phyloP scores from a whole-genome alignment of 805 yeast genomes.

The Kodamaea kaohsiungensis region DNA sequence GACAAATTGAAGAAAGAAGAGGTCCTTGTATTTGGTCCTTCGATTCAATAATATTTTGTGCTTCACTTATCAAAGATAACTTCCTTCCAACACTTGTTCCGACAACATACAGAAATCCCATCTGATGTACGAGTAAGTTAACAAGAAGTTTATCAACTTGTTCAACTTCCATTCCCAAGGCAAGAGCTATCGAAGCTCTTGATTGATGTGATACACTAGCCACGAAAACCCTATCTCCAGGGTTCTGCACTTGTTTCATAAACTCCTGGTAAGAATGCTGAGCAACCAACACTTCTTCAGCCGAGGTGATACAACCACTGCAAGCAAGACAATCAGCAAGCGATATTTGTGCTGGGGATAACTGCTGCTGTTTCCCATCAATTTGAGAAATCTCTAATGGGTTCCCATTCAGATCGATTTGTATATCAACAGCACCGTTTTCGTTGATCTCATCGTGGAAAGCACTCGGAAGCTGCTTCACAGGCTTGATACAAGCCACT shows the following conservation, averaged over 20 bases:
- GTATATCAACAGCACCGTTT: slow-evolving; percentile 51
- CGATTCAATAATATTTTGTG: slow-evolving; percentile 46
- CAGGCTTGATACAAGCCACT: slow-evolving; percentile 91
- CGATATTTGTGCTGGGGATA: slow-evolving; percentile 84
- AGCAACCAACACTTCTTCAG: slow-evolving; percentile 91
- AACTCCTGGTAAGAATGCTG: slow-evolving; percentile 87
- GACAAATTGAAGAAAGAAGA: slow-evolving; percentile 74
- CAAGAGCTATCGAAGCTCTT: slow-evolving; percentile 76
- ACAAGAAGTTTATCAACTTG: slow-evolving; percentile 61
- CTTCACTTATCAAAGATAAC: slow-evolving; percentile 52
- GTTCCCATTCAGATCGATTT: slow-evolving; percentile 56
- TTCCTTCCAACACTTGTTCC: slow-evolving; percentile 85
- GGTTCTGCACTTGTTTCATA: slow-evolving; percentile 52
- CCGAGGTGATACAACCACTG: slow-evolving; percentile 94
- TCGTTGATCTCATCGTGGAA: slow-evolving; percentile 25
- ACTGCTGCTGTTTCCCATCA: slow-evolving; percentile 49
- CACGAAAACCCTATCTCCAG: slow-evolving; percentile 50
- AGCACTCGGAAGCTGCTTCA: slow-evolving; percentile 37
- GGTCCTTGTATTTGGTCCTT: slow-evolving; percentile 48
- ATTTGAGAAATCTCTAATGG: slow-evolving; percentile 69
- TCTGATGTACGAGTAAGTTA: slow-evolving; percentile 54
- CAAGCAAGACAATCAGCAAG: slow-evolving; percentile 94
- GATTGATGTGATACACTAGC: slow-evolving; percentile 86
- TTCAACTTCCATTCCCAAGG: slow-evolving; percentile 53
- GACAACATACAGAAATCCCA: slow-evolving; percentile 73